Evolutionary conservation across 169 alveolate genomes (phyloP), one percentile per base, ranked within the genome.

Genomic region (Plasmodium relictum): DNA sequence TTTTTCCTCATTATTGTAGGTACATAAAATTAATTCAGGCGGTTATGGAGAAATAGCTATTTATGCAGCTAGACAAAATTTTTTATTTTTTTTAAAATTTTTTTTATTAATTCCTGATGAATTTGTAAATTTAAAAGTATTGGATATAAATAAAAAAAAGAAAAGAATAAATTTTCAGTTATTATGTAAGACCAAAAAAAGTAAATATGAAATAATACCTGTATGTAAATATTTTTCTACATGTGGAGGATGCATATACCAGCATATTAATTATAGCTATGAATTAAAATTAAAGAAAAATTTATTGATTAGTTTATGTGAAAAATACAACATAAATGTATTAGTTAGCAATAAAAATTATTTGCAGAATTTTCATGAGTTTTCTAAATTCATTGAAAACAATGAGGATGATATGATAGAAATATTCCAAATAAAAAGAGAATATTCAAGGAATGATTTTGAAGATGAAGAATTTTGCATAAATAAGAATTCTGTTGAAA

Each of bases 41-140:
- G 91, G 91, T 31, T 69, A 83, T 61, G 91, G 91, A 52, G 91
- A 83, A 69, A 83, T 83, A 20, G 86, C 91, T 3, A 20, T 83
- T 20, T 69, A 83, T 61, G 44, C 72, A 9, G 48, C 91, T 12
- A 83, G 85, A 45, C 73, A 83, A n/a, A 20, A 83, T 50, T 54
- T 41, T 3, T 69, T 83, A 42, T 70, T 83, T 48, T 83, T 83
- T 61, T 37, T 69, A 50, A 83, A 83, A 70, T 83, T 68, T 58
- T 83, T 62, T 83, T 70, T 83, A 68, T 58, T 83, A 56, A 83
- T 83, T 68, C 91, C 91, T 8, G 85, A 83, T 16, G 91, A 83
- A 62, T 65, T 68, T 22, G 91, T 83, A 9, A 83, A 83, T 83
- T n/a, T 83, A 83, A 83, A 68, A 70, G 86, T 83, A 24, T 20